Evolutionary conservation across 2,329 filamentous ascomycete genomes (phyloP), one percentile per base, ranked within the genome.

Genomic region (Cercospora sesami): DNA sequence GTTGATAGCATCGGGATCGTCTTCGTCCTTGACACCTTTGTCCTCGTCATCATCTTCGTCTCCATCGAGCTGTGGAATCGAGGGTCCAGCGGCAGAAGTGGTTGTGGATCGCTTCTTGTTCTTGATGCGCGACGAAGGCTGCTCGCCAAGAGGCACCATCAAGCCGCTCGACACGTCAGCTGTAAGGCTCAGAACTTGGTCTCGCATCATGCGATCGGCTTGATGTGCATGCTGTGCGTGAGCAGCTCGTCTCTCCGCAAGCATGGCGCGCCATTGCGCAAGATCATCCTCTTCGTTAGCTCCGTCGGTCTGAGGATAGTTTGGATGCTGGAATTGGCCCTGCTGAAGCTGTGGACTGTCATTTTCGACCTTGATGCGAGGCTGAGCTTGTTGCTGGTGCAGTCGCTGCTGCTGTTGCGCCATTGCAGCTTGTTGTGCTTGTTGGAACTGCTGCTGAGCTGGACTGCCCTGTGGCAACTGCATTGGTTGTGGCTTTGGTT

Each of bases 1-100:
- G 80, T 99, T 99, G 82, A 99, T 99, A 1, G 94, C 95, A 79
- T 99, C 94, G 72, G 97, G 94, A 72, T 97, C 94, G 12, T 79
- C 75, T 62, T 79, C 76, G 62, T 88, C 87, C 26, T 85, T 81
- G 42, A 72, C 72, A 7, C 69, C 62, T 64, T 81, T 79, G 57
- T 80, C 78, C 57, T 83, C 80, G 51, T 84, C 81, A 14, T 81
- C 78, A 73, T 87, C 83, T 23, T 88, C 87, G 45, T 84, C 83
- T 36, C 90, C 91, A 73, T 88, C 86, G 31, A 84, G 78, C 65
- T 83, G 82, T 39, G 81, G 78, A 12, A 83, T 79, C 2, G 69
- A 64, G 18, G 75, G 65, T 14, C 55, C 26, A 30, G 60, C 36
- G 39, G 31, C 48, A 18, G 64, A 48, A 21, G 60, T 39, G 7